Base-by-base conservation (phyloP, 2,329 filamentous ascomycete genomes). In the Tolypocladium ovalisporum region DNA sequence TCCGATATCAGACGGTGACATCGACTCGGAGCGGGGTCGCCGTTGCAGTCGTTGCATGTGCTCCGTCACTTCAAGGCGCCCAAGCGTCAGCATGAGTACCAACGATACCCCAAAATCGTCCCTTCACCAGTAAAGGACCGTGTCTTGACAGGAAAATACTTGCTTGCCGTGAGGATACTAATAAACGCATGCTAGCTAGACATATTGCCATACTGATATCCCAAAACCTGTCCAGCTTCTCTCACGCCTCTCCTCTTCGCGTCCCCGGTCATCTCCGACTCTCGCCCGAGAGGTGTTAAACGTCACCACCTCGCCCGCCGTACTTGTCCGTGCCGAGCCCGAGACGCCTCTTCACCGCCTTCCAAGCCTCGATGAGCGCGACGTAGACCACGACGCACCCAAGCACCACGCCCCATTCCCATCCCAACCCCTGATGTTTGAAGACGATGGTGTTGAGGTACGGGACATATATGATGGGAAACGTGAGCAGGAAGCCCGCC, bases 381-480 rank as follows among this genome's bases (percentile, higher is more conserved):
- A 89, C 74, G 69, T 89, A 90, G 10, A 81, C 67, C 1, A 79
- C 69, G 0, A 85, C 76, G 37, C 76, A 80, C 22, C 81, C 77
- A 52, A 80, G 75, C 0, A 90, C 86, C 2, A 90, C 75, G 1
- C 79, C 85, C 87, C 86, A 90, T 65, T 90, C 86, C 85, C 86
- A 89, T 2, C 74, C 77, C 57, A 90, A 85, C 1, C 79, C 82
- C 49, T 77, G 76, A 67, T 90, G 87, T 70, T 88, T 86, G 73
- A 89, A 89, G 2, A 89, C 86, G 3, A 74, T 71, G 1, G 75
- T 76, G 67, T 88, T 88, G 62, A 90, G 75, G 29, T 80, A 77
- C 0, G 87, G 87, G 40, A 89, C 80, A 66, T 90, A 90, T 29
- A 87, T 74, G 32, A 85, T 78, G 0, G 84, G 83, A 59, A 86